Evolutionary conservation across 1,284 basidiomycete species (phyloP).

Genomic region (Pisolithus thermaeus): DNA sequence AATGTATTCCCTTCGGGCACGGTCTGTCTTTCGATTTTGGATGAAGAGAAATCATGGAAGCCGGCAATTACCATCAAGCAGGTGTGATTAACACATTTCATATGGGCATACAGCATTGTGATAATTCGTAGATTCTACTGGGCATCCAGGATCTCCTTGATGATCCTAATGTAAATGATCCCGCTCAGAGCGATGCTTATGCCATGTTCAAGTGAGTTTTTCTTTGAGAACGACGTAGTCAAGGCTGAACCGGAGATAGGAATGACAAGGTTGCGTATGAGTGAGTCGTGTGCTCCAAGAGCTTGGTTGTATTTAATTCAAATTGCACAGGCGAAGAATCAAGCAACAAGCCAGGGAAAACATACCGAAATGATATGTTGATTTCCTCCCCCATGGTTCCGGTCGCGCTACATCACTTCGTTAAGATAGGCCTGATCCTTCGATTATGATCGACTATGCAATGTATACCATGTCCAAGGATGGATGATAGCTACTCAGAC

Average conservation of each 20-base stretch:
- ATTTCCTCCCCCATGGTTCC: not conserved
- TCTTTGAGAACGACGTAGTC: not conserved
- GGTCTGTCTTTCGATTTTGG: conserved; percentile 95
- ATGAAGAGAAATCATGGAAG: conserved; percentile 99
- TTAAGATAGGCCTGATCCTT: not conserved
- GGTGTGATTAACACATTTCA: conserved; percentile 39
- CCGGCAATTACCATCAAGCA: conserved; percentile 99
- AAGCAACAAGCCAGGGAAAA: conserved; percentile 82
- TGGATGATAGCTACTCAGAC: conserved; percentile 13
- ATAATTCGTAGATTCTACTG: conserved; percentile 69
- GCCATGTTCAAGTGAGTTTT: conserved; percentile 89
- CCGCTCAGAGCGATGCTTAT: conserved; percentile 95
- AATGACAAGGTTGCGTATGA: conserved; percentile 89
- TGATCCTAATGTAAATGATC: conserved; percentile 92
- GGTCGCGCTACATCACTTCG: conserved; percentile 2
- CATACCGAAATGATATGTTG: conserved; percentile 58
- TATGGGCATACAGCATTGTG: not conserved
- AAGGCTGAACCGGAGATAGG: conserved; percentile 37
- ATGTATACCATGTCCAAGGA: not conserved
- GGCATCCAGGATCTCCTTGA: conserved; percentile 94
- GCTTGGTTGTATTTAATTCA: conserved; percentile 9
- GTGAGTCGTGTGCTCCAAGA: conserved; percentile 41
- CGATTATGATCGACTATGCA: conserved; percentile 11
- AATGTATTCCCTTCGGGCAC: conserved; percentile 99
- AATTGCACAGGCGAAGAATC: conserved; percentile 56